Percentiles rank a stretch among this genome's conserved stretches.
Conservation (phyloP, 495 filamentous ascomycete genomes). For the Margaritispora aquatica region DNA sequence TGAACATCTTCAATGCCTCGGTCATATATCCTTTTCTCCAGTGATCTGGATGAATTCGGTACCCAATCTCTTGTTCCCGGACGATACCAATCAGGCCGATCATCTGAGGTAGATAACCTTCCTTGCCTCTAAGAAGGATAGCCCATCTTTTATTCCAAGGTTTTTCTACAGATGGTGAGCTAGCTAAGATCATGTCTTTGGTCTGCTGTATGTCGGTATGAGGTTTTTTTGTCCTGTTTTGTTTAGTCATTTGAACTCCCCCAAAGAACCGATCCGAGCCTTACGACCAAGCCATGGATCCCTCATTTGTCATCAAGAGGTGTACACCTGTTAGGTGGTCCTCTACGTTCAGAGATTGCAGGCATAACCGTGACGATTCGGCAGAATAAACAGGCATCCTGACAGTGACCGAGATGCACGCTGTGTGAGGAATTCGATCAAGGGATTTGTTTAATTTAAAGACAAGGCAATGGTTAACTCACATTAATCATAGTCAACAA, state of each 20-base stretch:
- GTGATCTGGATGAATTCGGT: constrained; percentile 15
- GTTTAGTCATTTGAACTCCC: not conserved
- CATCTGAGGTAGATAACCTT: constrained; percentile 4
- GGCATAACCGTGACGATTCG: constrained; percentile 11
- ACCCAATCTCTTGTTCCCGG: constrained; percentile 12
- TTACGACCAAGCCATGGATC: constrained; percentile 14
- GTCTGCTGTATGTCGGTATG: constrained; percentile 1
- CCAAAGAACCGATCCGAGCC: not conserved
- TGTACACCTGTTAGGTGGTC: constrained; percentile 13
- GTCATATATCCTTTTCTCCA: constrained; percentile 22
- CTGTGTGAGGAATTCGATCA: too few species aligned
- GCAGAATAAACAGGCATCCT: constrained; percentile 1
- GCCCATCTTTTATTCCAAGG: constrained; percentile 9
- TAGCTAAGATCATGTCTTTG: not conserved
- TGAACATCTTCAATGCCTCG: constrained; percentile 18
- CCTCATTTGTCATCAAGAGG: not conserved
- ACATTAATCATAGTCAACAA: not conserved
- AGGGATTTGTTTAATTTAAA: too few species aligned
- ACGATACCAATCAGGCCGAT: constrained; percentile 14
- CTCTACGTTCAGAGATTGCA: constrained; percentile 7
- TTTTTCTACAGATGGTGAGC: not conserved
- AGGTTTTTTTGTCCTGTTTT: not conserved
- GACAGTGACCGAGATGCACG: too few species aligned
- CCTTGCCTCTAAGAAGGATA: constrained; percentile 1
- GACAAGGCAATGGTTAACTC: too few species aligned